Evolutionary conservation across 768 basidiomycete genomes (phyloP), one percentile per base, ranked within the genome.

Genomic region (Suillus placidus): DNA sequence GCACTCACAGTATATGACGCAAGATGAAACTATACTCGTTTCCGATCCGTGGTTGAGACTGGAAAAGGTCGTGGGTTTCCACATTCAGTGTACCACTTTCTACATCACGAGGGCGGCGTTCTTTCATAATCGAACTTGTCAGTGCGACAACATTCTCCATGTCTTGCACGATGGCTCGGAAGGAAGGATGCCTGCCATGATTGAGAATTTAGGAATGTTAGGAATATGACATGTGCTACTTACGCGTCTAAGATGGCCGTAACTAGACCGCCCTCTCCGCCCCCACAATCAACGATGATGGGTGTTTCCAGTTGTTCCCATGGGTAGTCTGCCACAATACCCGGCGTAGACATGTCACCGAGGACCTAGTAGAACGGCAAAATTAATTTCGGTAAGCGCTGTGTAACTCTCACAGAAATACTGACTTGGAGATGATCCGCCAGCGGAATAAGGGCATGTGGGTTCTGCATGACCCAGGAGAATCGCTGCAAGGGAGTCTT

Each of bases 221-320:
- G 20, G 47, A 6, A 62, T n/a, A 42, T 45, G 23, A 26, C 23
- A 35, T 3, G 18, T 64, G 71, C 42, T 20, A 62, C 35, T 34
- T 40, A 80, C 80, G 74, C 77, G 37, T 67, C 71, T 26, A 79
- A 78, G 42, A 81, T 76, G 20, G 79, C 78, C 63, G 78, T 78
- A 63, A 76, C 77, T 13, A 81, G 71, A 14, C 78, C 78, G 30
- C 80, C 80, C 69, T 80, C 76, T 1, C 79, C 80, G 16, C 80
- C 80, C 65, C 80, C 80, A 35, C 80, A 74, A 63, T 81, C 80
- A 35, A 81, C 77, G 45, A 81, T 76, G 16, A 73, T 79, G 76
- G 64, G 79, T 78, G n/a, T 67, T 23, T 72, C 70, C 52, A 79
- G 72, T 6, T 72, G 71, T 23, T 66, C 71, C 80, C 80, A 80